phyloP scores from a whole-genome alignment of 108 stramenopile genomes.

The Cyclotella atomus region DNA sequence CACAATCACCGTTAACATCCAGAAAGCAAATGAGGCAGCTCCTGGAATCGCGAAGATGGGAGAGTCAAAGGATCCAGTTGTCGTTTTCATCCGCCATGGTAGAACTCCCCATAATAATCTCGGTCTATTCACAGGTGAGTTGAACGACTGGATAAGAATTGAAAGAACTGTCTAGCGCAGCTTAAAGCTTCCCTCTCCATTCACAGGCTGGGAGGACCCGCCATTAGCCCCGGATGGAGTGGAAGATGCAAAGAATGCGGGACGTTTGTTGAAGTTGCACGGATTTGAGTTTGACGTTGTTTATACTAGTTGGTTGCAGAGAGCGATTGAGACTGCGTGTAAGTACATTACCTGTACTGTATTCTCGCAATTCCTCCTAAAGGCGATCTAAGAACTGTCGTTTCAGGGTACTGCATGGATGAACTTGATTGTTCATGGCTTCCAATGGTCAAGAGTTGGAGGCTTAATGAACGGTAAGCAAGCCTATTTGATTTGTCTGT shows the following conservation, averaged over 20 bases:
- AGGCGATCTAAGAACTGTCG: neutral
- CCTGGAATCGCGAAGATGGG: conserved; percentile 41
- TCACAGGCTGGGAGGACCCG: conserved; percentile 82
- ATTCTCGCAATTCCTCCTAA: neutral
- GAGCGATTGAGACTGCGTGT: conserved; percentile 78
- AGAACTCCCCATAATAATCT: conserved; percentile 76
- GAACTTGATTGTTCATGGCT: conserved; percentile 74
- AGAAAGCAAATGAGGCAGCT: conserved; percentile 22
- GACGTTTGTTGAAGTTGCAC: conserved; percentile 55
- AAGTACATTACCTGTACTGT: neutral
- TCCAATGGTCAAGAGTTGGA: conserved; percentile 71
- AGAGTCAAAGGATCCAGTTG: conserved; percentile 54
- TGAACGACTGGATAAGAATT: too few relatives aligned
- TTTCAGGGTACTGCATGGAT: conserved; percentile 56
- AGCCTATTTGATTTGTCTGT: neutral
- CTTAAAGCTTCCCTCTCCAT: conserved; percentile 64
- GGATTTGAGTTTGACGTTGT: conserved; percentile 88
- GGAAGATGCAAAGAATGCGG: conserved; percentile 70
- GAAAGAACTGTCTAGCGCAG: too few relatives aligned
- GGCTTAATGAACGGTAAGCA: conserved; percentile 77
- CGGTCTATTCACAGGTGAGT: conserved; percentile 76
- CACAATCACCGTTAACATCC: conserved; percentile 27
- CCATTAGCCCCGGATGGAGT: conserved; percentile 60
- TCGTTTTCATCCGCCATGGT: conserved; percentile 79
- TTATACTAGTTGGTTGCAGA: conserved; percentile 79